Base-by-base conservation (phyloP, 2,329 filamentous ascomycete genomes). In the Chaetomiaceae sp. region DNA sequence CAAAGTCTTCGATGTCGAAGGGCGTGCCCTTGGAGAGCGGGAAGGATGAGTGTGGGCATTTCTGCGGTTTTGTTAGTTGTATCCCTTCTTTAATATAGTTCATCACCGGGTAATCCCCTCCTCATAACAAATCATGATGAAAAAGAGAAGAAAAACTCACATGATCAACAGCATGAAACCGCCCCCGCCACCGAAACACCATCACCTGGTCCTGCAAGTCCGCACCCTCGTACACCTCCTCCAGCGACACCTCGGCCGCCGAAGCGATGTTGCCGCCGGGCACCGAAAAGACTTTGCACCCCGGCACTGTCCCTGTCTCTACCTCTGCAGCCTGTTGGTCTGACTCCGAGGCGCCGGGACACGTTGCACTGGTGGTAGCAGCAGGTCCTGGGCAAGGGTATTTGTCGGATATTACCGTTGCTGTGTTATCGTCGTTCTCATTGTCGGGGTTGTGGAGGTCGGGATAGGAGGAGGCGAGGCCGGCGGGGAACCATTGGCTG, bases 1-100 rank as follows among this genome's bases (percentile, higher is more conserved):
- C 84, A 62, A 87, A 88, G 54, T 88, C 85, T 58, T 88, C 85
- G 58, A 88, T 87, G 48, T 88, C 85, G 51, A 86, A 87, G 0
- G 82, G 71, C 0, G 67, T 76, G 0, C 81, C 83, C 38, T 78
- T 73, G 0, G 82, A 85, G 1, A 88, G 72, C 0, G 85, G 83
- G 51, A 78, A 87, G 0, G 82, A 77, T 1, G 78, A 81, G 58
- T 88, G 85, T 1, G 85, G 85, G 52, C 85, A 88, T 72, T 75
- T 72, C 81, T 85, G 33, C 30, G 12, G 10, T 10, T 27, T 25
- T 27, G 25, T 7, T 10, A 27, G 25, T 27, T 7, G 6, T 10
- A 27, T 27, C 10, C 25, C 25, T 10, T n/a, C n/a, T n/a, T n/a
- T n/a, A n/a, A n/a, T n/a, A n/a, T 27, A 27, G 12, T 12, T 27